A percentile compares a stretch with the other conserved stretches of the same genome.
These are phyloP conservation scores for Lactarius trivialis DNA, from an alignment of 768 basidiomycete species.

Conservation along the genomic window DNA sequence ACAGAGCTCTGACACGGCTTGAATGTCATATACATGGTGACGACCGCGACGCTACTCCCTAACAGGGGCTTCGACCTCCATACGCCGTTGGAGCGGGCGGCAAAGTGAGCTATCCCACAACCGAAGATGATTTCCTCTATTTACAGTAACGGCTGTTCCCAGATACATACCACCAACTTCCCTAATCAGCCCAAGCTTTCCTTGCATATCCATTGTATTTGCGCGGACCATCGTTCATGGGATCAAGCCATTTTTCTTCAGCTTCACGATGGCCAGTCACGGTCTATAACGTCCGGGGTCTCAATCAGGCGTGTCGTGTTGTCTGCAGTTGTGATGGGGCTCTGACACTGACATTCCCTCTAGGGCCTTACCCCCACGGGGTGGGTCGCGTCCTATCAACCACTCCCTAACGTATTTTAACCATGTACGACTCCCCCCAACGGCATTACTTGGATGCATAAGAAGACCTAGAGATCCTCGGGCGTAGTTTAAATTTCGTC, in stretches of 20 bases:
- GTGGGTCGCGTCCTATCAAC: slow-evolving; percentile 28
- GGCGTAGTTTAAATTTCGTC: slow-evolving; percentile 35
- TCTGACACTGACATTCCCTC: background rate
- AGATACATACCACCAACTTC: slow-evolving; percentile 43
- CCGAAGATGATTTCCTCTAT: background rate
- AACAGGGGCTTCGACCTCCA: slow-evolving; percentile 36
- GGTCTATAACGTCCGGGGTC: slow-evolving; percentile 34
- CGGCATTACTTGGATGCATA: slow-evolving; percentile 26
- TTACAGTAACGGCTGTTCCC: background rate
- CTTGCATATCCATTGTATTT: slow-evolving; percentile 37
- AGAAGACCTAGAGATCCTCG: slow-evolving; percentile 15
- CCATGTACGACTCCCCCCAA: slow-evolving; percentile 27
- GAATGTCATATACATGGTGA: slow-evolving; percentile 38
- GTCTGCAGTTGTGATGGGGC: background rate
- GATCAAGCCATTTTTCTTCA: slow-evolving; percentile 34
- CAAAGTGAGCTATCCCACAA: slow-evolving; percentile 31
- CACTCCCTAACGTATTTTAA: slow-evolving; percentile 33
- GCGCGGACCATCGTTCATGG: slow-evolving; percentile 37
- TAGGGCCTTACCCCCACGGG: slow-evolving; percentile 18
- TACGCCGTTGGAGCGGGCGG: slow-evolving; percentile 32
- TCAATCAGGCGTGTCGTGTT: slow-evolving; percentile 25
- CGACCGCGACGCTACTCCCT: slow-evolving; percentile 35
- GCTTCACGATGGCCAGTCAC: slow-evolving; percentile 36
- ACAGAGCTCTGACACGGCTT: slow-evolving; percentile 46
- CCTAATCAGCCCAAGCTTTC: slow-evolving; percentile 26